These are phyloP conservation scores for Castanea sativa DNA, from an alignment of 306 rosid species.

Conservation along the genomic window DNA sequence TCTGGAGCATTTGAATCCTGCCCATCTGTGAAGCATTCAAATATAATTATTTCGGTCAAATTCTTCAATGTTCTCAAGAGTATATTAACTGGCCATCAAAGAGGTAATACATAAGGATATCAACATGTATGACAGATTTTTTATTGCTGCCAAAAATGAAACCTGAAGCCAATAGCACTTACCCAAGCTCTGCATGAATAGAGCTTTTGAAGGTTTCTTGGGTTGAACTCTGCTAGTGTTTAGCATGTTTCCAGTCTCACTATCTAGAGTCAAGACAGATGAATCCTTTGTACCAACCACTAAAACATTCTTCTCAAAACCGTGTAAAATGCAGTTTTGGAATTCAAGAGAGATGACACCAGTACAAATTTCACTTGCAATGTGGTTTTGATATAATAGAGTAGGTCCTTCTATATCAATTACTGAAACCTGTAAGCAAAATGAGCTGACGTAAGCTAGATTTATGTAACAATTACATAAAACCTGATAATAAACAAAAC, in stretches of 20 bases:
- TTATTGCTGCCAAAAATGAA: slow-evolving; percentile 7
- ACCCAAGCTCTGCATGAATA: slow-evolving; percentile 77
- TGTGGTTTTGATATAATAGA: slow-evolving; percentile 59
- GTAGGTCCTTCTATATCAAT: slow-evolving; percentile 62
- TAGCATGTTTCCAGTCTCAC: slow-evolving; percentile 61
- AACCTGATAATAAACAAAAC: slow-evolving; percentile 11
- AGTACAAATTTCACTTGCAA: slow-evolving; percentile 64
- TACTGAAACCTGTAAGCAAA: slow-evolving; percentile 64
- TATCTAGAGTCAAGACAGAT: slow-evolving; percentile 66
- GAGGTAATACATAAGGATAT: background rate
- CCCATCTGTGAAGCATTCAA: slow-evolving; percentile 43
- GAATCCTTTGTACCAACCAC: slow-evolving; percentile 77
- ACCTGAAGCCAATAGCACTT: slow-evolving; percentile 29
- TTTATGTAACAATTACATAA: slow-evolving; percentile 6
- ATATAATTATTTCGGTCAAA: slow-evolving; percentile 6
- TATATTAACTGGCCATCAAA: background rate
- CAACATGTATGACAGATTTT: background rate
- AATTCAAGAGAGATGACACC: slow-evolving; percentile 74
- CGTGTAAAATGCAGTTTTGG: slow-evolving; percentile 56
- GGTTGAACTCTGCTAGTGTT: slow-evolving; percentile 61
- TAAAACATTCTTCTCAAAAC: slow-evolving; percentile 71
- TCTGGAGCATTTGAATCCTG: slow-evolving; percentile 37
- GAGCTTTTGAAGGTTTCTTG: slow-evolving; percentile 78
- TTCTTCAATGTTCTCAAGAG: slow-evolving; percentile 21
- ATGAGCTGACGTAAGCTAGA: background rate